Conservation (phyloP, 1,284 basidiomycete genomes). For the Phenoliferia sp. region DNA sequence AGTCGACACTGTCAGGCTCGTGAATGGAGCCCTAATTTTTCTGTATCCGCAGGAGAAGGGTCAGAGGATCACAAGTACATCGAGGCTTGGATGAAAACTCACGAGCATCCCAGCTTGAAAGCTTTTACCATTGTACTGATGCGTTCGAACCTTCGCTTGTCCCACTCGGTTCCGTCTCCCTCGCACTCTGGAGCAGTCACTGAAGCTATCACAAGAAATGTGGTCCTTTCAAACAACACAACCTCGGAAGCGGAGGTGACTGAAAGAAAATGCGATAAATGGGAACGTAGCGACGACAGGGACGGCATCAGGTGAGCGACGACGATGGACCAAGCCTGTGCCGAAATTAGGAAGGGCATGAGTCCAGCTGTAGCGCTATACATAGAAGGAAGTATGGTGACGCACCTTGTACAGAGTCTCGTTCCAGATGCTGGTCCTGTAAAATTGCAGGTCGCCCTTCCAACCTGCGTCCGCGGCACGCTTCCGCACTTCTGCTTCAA, state of each 20-base stretch:
- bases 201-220: slow-evolving; percentile 79
- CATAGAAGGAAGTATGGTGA: slow-evolving; percentile 5
- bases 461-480: slow-evolving; percentile 33
- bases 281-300: slow-evolving; percentile 75
- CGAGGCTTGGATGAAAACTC: too few species aligned
- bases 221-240: slow-evolving; percentile 92
- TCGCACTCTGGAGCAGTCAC: slow-evolving; percentile 17
- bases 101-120: slow-evolving; percentile 85
- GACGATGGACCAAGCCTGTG: slow-evolving; percentile 93
- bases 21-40: slow-evolving; percentile 35
- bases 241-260: slow-evolving; percentile 87
- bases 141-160: slow-evolving; percentile 84
- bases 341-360: neutral
- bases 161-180: slow-evolving; percentile 41
- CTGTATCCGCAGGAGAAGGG: slow-evolving; percentile 13
- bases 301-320: slow-evolving; percentile 96
- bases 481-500: slow-evolving; percentile 20
- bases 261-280: slow-evolving; percentile 76
- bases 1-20: slow-evolving; percentile 41
- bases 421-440: slow-evolving; percentile 97
- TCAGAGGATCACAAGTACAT: too few species aligned
- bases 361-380: neutral
- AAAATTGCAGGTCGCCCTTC: slow-evolving; percentile 43
- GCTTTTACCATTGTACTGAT: slow-evolving; percentile 92
- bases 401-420: slow-evolving; percentile 90